Evolutionary conservation across 495 filamentous ascomycete genomes (phyloP).

Genomic region (Parathielavia hyrcaniae): DNA sequence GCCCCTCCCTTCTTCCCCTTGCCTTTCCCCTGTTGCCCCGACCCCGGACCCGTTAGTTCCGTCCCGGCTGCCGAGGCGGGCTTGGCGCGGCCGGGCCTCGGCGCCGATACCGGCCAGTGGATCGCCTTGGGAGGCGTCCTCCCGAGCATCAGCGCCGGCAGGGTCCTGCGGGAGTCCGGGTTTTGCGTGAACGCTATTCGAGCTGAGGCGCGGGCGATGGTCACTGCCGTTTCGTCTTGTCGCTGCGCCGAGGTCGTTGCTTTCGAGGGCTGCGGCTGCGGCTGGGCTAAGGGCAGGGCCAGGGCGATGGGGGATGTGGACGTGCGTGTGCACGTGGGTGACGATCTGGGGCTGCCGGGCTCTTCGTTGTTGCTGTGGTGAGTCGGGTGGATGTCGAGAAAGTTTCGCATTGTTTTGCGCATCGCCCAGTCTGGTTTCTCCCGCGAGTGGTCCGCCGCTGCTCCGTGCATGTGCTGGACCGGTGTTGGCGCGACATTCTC

Average conservation of each 20-base stretch:
- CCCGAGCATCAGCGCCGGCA: neutral
- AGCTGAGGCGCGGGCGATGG: conserved; percentile 30
- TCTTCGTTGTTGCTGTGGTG: neutral
- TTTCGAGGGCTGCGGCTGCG: neutral
- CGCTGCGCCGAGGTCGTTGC: neutral
- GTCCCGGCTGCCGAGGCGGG: conserved; percentile 4
- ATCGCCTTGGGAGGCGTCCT: neutral
- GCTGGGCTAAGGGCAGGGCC: too few relatives aligned
- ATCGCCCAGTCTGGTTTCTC: conserved; percentile 15
- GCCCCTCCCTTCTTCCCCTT: neutral
- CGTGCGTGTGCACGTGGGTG: conserved; percentile 21
- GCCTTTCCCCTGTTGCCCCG: neutral
- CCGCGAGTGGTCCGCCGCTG: neutral
- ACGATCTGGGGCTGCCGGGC: conserved; percentile 11
- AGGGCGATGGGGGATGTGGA: conserved; percentile 17
- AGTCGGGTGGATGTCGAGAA: neutral
- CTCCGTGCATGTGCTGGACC: neutral
- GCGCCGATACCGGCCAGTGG: conserved; percentile 13
- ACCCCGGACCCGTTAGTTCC: neutral
- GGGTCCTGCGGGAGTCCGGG: neutral
- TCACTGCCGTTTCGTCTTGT: neutral
- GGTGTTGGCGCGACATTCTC: neutral
- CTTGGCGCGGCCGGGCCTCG: conserved; percentile 3
- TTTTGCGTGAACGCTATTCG: conserved; percentile 23
- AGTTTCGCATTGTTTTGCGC: conserved; percentile 28